phyloP scores from a whole-genome alignment of 1,139 yeast species.

The Yamadazyma mexicana region DNA sequence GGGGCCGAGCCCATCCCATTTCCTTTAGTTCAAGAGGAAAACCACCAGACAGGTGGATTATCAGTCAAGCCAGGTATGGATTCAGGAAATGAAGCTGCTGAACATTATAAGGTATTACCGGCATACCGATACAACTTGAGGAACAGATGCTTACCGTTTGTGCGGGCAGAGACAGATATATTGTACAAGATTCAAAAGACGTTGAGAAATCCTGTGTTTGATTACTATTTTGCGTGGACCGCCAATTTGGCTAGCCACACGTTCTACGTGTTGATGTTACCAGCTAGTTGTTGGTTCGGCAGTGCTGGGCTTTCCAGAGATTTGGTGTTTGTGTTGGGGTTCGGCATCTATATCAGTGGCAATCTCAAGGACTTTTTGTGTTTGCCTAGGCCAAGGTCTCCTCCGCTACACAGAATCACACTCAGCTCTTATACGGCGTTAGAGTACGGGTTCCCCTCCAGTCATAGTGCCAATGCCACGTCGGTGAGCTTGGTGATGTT shows the following conservation, averaged over 20 bases:
- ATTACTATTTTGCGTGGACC: conserved; percentile 80
- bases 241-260: conserved; percentile 94
- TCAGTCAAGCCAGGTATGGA: conserved; percentile 29
- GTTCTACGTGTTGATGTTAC: conserved; percentile 85
- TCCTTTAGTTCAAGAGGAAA: neutral
- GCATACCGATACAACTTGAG: conserved; percentile 62
- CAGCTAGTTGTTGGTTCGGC: conserved; percentile 86
- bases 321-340: conserved; percentile 73
- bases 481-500: conserved; percentile 59
- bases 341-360: conserved; percentile 83
- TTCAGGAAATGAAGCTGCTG: conserved; percentile 71
- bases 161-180: conserved; percentile 66
- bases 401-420: conserved; percentile 88
- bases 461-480: conserved; percentile 92
- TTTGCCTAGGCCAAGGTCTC: conserved; percentile 88
- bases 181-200: conserved; percentile 57
- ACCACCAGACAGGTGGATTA: neutral
- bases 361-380: conserved; percentile 80
- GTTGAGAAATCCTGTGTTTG: conserved; percentile 55
- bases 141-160: conserved; percentile 52
- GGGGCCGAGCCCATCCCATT: neutral
- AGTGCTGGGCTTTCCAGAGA: conserved; percentile 60
- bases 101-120: conserved; percentile 66
- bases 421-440: conserved; percentile 85
- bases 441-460: conserved; percentile 94